Evolutionary conservation across 495 filamentous ascomycete species (phyloP), one percentile per base, ranked within the genome.

Genomic region (Niebla homalea): DNA sequence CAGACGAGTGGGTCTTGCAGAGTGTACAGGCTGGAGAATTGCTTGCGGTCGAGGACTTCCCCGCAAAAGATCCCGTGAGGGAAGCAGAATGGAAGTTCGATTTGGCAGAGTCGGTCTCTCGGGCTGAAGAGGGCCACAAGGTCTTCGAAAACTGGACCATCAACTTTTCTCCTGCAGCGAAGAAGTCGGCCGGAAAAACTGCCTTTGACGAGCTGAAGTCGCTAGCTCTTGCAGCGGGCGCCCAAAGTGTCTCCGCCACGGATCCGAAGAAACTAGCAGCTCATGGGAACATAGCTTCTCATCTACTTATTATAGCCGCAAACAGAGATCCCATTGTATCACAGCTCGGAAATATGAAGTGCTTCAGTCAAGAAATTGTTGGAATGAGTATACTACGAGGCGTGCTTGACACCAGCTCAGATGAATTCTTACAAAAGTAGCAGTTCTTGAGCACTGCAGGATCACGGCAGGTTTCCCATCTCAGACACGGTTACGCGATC

Each of bases 1-100:
- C 63, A 1, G 67, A 71, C 49, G 43, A 62, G 1, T 71, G 68
- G 68, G 49, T 68, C 16, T 37, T 52, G 8, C 50, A 63, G 7
- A 66, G 62, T 42, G 51, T 48, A 4, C 53, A 56, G 22, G 49
- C 45, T 11, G 49, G 51, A 0, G 20, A 46, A 14, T 51, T 71
- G 16, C 60, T 68, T 16, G 50, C 57, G 20, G 46, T 57, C 0
- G 51, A 49, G 1, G 36, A 32, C 2, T 71, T 60, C 52, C 50
- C 60, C 6, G 60, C 64, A 7, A 20, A 25, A 20, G 62, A 62
- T 39, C 41, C 55, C 1, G 38, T 37, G 3, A 57, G 52, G 41
- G 64, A 70, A 51, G 44, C 51, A 5, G 65, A 63, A 42, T 69
- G 67, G 65, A 55, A 55, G 0, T 60, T 65, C 43, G 54, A 50